Conservation (phyloP, 2,329 filamentous ascomycete species). For the Neofusicoccum ribis region DNA sequence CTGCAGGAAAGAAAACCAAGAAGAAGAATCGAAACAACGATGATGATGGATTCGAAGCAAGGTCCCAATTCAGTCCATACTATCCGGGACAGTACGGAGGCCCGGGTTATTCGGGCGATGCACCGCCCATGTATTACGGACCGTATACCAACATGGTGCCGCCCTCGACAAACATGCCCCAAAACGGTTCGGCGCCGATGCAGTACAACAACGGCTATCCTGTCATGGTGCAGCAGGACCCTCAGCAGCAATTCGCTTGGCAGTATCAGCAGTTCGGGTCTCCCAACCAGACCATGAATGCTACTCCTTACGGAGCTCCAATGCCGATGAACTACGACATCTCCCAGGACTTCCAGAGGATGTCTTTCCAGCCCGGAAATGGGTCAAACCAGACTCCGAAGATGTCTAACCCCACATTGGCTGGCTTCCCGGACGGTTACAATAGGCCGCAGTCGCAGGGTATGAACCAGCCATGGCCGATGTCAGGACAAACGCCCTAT, state of each 20-base stretch:
- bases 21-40: conserved; percentile 65
- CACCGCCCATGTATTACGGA: conserved; percentile 44
- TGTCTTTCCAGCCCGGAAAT: conserved; percentile 45
- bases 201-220: conserved; percentile 35
- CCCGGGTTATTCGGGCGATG: conserved; percentile 33
- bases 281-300: conserved; percentile 15
- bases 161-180: conserved; percentile 11
- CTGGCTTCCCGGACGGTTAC: conserved; percentile 31
- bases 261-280: conserved; percentile 30
- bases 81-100: conserved; percentile 45
- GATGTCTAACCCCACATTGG: conserved; percentile 38
- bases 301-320: conserved; percentile 23
- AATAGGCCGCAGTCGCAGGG: conserved; percentile 29
- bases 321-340: conserved; percentile 45
- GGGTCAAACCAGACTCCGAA: conserved; percentile 39
- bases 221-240: conserved; percentile 38
- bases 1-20: conserved; percentile 78
- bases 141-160: conserved; percentile 33
- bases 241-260: conserved; percentile 39
- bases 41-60: conserved; percentile 68
- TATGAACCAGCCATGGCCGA: conserved; percentile 34
- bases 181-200: conserved; percentile 31
- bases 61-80: conserved; percentile 68
- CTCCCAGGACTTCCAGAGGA: conserved; percentile 47
- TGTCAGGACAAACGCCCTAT: conserved; percentile 28